A percentile compares a stretch with the other conserved stretches of the same genome.
Conservation (phyloP, 306 rosid genomes). For the Carpinus viminea region DNA sequence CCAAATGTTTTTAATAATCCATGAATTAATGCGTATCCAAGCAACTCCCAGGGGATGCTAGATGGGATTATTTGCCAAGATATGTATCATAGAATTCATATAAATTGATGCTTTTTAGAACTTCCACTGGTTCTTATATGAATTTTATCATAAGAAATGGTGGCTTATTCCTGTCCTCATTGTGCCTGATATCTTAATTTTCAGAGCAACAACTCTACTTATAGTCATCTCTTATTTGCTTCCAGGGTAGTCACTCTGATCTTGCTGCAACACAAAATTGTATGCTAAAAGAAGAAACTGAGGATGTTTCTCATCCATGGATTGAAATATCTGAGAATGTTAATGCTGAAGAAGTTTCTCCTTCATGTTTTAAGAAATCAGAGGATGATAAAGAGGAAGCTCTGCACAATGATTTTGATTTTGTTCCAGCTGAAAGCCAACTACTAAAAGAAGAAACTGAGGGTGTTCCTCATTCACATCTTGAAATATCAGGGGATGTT, state of each 20-base stretch:
- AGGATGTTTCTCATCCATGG: constrained; percentile 28
- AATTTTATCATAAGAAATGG: neutral
- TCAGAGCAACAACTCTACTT: neutral
- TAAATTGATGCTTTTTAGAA: neutral
- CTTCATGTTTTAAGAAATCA: constrained; percentile 23
- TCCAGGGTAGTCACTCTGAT: constrained; percentile 39
- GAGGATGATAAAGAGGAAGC: constrained; percentile 30
- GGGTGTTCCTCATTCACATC: constrained; percentile 26
- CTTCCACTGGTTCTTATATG: neutral
- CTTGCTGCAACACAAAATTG: constrained; percentile 15
- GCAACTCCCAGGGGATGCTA: constrained; percentile 13
- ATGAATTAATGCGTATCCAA: constrained; percentile 2
- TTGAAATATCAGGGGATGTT: constrained; percentile 30
- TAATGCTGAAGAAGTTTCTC: constrained; percentile 20
- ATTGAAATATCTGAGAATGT: constrained; percentile 29
- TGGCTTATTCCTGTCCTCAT: neutral
- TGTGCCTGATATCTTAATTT: neutral
- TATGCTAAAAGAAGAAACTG: constrained; percentile 31
- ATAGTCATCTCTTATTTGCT: constrained; percentile 13
- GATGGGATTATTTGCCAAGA: constrained; percentile 19
- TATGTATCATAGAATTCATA: neutral
- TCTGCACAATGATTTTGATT: constrained; percentile 28
- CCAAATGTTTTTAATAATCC: neutral
- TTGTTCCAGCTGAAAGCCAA: constrained; percentile 26
- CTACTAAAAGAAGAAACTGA: constrained; percentile 31